Evolutionary conservation across 2,329 filamentous ascomycete genomes (phyloP), one percentile per base, ranked within the genome.

Genomic region (Calycina marina): DNA sequence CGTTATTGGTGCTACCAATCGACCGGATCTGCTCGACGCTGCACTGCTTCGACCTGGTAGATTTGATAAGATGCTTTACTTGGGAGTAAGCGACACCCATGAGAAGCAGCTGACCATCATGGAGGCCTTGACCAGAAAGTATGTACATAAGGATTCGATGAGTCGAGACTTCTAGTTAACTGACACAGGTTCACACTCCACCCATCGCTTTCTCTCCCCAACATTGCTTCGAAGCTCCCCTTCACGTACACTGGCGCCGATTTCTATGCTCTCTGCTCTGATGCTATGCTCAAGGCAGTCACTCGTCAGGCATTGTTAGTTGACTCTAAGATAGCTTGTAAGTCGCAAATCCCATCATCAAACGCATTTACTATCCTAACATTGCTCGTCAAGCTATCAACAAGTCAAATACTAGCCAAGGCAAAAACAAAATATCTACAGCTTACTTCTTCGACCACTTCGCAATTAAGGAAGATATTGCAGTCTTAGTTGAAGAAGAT

Each of bases 231-330:
- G 31, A 66, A 66, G 8, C 69, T 98, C 4, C 90, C 90, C 0
- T 90, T 94, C 53, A 96, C 88, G 3, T 98, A 94, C 59, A 98
- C 90, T 0, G 90, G 90, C 50, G 90, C 90, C 40, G 90, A 98
- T 59, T 77, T 98, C 51, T 98, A 98, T 57, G 90, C 90, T 1
- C 68, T 98, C 13, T 96, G 88, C 61, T 93, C 85, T 26, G 90
- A 98, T 55, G 85, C 90, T 31, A 98, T 98, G 90, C 77, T 98
- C 45, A 96, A 98, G 56, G 90, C 90, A 13, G 88, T 98, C 37
- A 98, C 90, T 3, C 75, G 90, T 4, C 83, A 92, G 52, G 85
- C 90, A 2, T 69, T 73, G 1, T 65, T 72, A 2, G 86, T 96
- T 2, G 90, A 98, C 53, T 65, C 71, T 31, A 90, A 90, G 55